These are phyloP conservation scores for Helminthosporium solani DNA, from an alignment of 2,329 filamentous ascomycete genomes.

Conservation along the genomic window DNA sequence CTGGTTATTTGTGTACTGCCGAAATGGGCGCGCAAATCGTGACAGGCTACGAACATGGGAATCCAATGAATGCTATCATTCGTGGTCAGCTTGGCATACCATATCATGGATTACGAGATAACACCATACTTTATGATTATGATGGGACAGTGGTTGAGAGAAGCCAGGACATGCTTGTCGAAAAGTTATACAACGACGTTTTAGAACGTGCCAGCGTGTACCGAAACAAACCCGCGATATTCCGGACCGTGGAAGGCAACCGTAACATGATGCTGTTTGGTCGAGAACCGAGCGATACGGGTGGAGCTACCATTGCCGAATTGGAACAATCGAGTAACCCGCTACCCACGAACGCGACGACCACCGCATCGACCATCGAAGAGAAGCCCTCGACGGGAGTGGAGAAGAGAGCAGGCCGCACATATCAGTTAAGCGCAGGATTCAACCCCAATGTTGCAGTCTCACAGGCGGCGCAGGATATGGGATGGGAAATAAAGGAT, in stretches of 20 bases:
- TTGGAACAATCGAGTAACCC: constrained; percentile 67
- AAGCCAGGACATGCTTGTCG: constrained; percentile 75
- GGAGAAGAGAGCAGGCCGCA: constrained; percentile 67
- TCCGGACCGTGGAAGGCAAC: constrained; percentile 77
- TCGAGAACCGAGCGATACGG: constrained; percentile 63
- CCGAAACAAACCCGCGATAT: constrained; percentile 72
- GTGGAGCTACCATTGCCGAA: constrained; percentile 68
- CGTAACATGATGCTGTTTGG: constrained; percentile 78
- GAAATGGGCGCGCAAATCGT: constrained; percentile 99
- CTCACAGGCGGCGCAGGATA: constrained; percentile 71
- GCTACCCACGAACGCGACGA: constrained; percentile 50
- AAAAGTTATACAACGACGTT: constrained; percentile 92
- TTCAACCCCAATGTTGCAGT: constrained; percentile 70
- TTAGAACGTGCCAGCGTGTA: constrained; percentile 88
- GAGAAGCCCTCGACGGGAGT: constrained; percentile 54
- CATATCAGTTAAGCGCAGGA: constrained; percentile 67
- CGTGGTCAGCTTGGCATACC: constrained; percentile 84
- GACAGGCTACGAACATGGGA: constrained; percentile 93
- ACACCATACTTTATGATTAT: constrained; percentile 86
- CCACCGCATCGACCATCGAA: constrained; percentile 34
- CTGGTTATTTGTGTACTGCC: constrained; percentile 69
- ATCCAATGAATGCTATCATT: constrained; percentile 87
- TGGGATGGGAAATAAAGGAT: constrained; percentile 78
- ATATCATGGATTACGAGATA: constrained; percentile 77
- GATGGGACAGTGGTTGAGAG: constrained; percentile 77